Conservation (phyloP, 495 filamentous ascomycete genomes). For the Tirmania nivea region DNA sequence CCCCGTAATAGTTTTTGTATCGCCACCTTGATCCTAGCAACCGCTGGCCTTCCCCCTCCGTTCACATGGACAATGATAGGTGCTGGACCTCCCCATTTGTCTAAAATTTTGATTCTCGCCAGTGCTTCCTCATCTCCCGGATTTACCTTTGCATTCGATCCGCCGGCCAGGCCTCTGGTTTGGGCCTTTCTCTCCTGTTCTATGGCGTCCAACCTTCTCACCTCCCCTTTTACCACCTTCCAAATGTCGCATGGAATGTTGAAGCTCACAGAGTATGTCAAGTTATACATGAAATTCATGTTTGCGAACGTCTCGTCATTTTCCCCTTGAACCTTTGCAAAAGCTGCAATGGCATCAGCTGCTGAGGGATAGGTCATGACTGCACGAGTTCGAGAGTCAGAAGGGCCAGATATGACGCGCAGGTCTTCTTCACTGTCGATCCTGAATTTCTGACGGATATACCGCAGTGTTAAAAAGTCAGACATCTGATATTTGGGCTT, state of each 20-base stretch:
- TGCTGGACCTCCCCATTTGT: background rate
- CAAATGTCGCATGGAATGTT: constrained; percentile 4
- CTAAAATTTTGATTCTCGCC: constrained; percentile 8
- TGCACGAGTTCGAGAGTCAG: constrained; percentile 1
- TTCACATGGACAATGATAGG: constrained; percentile 5
- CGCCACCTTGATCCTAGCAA: constrained; percentile 4
- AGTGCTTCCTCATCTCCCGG: background rate
- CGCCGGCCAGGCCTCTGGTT: background rate
- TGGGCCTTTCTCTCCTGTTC: background rate
- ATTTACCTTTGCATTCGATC: background rate
- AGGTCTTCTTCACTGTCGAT: constrained; percentile 5
- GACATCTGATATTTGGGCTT: constrained; percentile 6
- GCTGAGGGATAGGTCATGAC: constrained; percentile 7
- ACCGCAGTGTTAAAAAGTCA: constrained; percentile 2
- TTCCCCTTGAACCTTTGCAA: constrained; percentile 1
- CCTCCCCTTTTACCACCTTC: constrained; percentile 6
- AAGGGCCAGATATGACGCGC: constrained; percentile 4
- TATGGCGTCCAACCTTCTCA: background rate
- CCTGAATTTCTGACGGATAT: constrained; percentile 2
- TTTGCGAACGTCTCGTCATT: constrained; percentile 2
- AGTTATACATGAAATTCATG: background rate
- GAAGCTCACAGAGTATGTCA: constrained; percentile 10
- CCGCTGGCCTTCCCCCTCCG: constrained; percentile 3
- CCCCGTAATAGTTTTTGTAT: constrained; percentile 7
- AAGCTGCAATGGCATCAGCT: constrained; percentile 6